These are phyloP conservation scores for Straminergon stramineum DNA, from an alignment of 225 moss, liverwort and hornwort species.

Conservation along the genomic window DNA sequence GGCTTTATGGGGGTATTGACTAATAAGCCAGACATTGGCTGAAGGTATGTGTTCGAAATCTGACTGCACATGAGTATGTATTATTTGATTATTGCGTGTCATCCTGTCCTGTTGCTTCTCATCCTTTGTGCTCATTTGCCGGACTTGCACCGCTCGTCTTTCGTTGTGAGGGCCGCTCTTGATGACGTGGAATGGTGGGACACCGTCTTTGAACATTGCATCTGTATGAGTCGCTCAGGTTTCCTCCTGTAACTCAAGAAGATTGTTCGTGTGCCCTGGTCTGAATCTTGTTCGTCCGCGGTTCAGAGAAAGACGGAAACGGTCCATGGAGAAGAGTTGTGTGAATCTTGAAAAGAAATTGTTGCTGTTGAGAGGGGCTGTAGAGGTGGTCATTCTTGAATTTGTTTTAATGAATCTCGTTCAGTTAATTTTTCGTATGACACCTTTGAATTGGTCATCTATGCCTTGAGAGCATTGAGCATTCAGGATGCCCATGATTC, in stretches of 20 bases:
- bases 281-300: background rate
- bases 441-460: background rate
- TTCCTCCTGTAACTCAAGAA: background rate
- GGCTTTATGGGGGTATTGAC: background rate
- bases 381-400: no score
- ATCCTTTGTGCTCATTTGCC: background rate
- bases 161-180: no score
- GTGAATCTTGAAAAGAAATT: background rate
- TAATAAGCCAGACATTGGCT: background rate
- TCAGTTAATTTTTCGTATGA: background rate
- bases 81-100: background rate
- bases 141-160: background rate
- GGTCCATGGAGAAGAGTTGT: background rate
- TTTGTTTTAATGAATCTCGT: background rate
- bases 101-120: background rate
- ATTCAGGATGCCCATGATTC: background rate
- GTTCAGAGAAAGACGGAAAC: background rate
- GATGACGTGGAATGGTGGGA: background rate
- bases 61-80: background rate
- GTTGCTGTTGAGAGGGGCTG: background rate
- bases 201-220: background rate
- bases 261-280: background rate
- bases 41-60: background rate
- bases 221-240: background rate
- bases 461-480: background rate